Evolutionary conservation across 495 filamentous ascomycete species (phyloP).

Genomic region (Penicillium dipodomyicola): DNA sequence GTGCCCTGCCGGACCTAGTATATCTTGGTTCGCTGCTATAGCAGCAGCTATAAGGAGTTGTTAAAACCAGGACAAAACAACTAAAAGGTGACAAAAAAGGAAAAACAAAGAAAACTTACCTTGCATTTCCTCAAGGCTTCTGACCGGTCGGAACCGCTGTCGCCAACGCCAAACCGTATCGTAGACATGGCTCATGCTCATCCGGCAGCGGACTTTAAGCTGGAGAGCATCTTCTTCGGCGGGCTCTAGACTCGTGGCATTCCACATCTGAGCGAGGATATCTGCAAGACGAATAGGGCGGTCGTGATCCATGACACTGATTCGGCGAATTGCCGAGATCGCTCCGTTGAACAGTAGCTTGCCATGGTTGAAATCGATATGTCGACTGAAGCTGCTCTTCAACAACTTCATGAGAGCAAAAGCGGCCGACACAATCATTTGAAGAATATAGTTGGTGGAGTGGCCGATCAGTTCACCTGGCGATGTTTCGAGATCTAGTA

Average conservation of each 20-base stretch:
- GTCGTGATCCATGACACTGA: constrained; percentile 83
- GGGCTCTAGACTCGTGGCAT: constrained; percentile 36
- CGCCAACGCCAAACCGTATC: constrained; percentile 52
- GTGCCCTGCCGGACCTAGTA: constrained; percentile 29
- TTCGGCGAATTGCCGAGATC: constrained; percentile 71
- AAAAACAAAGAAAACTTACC: constrained; percentile 21
- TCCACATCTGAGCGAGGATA: constrained; percentile 52
- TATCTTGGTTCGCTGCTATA: constrained; percentile 30
- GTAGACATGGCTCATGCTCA: constrained; percentile 54
- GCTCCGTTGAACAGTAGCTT: constrained; percentile 72
- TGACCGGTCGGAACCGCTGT: constrained; percentile 44
- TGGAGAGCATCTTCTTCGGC: constrained; percentile 41
- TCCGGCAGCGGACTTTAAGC: constrained; percentile 47
- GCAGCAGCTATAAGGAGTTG: constrained; percentile 19
- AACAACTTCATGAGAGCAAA: constrained; percentile 85
- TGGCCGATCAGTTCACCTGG: constrained; percentile 60
- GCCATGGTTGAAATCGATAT: constrained; percentile 68
- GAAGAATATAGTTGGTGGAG: constrained; percentile 83
- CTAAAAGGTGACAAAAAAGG: neutral
- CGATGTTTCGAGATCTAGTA: constrained; percentile 47
- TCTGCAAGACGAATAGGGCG: constrained; percentile 59
- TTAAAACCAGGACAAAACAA: constrained; percentile 11
- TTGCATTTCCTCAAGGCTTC: constrained; percentile 43
- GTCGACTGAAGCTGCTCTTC: constrained; percentile 71
- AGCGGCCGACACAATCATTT: constrained; percentile 87